A percentile compares a stretch with the other conserved stretches of the same genome.
Evolutionary conservation across 306 rosid genomes (phyloP).

Genomic region (Hippophae tibetana): DNA sequence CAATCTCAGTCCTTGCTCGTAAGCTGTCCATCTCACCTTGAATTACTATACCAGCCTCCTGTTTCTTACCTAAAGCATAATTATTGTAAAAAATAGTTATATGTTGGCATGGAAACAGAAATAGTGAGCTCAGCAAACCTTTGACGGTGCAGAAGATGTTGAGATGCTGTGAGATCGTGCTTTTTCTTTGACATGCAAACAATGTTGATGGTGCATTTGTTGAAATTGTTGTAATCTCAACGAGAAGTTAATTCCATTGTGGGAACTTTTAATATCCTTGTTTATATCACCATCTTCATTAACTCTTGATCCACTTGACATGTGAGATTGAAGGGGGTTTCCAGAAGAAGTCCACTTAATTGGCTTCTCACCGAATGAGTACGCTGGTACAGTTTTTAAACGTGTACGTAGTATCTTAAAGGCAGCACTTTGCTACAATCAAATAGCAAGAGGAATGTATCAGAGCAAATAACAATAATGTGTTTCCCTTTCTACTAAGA

Average conservation of each 20-base stretch:
- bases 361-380: constrained; percentile 61
- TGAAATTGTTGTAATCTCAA: constrained; percentile 75
- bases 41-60: too few relatives aligned
- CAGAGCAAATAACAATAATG: neutral
- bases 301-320: constrained; percentile 42
- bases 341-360: constrained; percentile 45
- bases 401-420: constrained; percentile 86
- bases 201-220: constrained; percentile 72
- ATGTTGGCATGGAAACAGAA: too few relatives aligned
- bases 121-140: constrained; percentile 32
- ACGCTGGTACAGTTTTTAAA: constrained; percentile 70
- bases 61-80: too few relatives aligned
- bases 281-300: constrained; percentile 54
- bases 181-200: constrained; percentile 41
- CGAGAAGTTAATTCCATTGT: constrained; percentile 54
- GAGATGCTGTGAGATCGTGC: constrained; percentile 25
- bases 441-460: constrained; percentile 16
- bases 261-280: constrained; percentile 39
- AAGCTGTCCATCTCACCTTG: too few relatives aligned
- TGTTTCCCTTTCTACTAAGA: too few relatives aligned
- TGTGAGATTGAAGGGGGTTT: constrained; percentile 46
- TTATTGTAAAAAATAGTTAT: too few relatives aligned
- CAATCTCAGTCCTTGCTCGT: too few relatives aligned
- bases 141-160: constrained; percentile 20
- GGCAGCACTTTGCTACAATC: constrained; percentile 92